These are phyloP conservation scores for Vitis hybrid DNA, from an alignment of 177 flowering plant species.

Conservation along the genomic window DNA sequence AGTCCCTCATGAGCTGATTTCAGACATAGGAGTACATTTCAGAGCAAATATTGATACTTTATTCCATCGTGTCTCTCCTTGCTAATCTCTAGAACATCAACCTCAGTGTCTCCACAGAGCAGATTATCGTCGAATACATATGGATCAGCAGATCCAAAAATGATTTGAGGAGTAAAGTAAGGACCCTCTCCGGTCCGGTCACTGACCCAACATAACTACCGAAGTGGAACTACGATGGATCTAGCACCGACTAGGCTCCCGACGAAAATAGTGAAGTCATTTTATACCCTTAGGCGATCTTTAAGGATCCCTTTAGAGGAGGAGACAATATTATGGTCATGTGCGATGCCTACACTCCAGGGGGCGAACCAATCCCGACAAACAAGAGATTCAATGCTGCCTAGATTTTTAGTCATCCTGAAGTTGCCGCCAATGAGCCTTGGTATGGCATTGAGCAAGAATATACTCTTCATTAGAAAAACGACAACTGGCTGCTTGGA, in stretches of 20 bases:
- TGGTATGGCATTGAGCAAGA: slow-evolving; percentile 79
- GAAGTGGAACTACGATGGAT: slow-evolving; percentile 33
- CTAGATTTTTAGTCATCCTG: slow-evolving; percentile 45
- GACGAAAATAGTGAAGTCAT: slow-evolving; percentile 34
- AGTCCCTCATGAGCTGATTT: too few relatives aligned
- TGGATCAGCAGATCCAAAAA: slow-evolving; percentile 56
- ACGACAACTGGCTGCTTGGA: slow-evolving; percentile 67
- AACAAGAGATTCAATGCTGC: slow-evolving; percentile 48
- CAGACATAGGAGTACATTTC: too few relatives aligned
- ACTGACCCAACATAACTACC: slow-evolving; percentile 20
- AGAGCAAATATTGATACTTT: too few relatives aligned
- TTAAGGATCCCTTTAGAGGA: slow-evolving; percentile 61
- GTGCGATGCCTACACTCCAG: slow-evolving; percentile 51
- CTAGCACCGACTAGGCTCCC: slow-evolving; percentile 29
- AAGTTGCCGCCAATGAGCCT: slow-evolving; percentile 42
- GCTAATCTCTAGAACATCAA: slow-evolving; percentile 37
- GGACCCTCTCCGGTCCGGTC: slow-evolving; percentile 27
- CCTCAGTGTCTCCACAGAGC: slow-evolving; percentile 31
- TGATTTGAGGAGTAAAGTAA: slow-evolving; percentile 57
- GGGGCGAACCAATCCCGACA: slow-evolving; percentile 44
- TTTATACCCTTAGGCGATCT: slow-evolving; percentile 52
- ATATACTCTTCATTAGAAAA: slow-evolving; percentile 60
- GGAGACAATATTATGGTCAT: slow-evolving; percentile 59
- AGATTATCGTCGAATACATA: slow-evolving; percentile 50
- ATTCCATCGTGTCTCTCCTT: slow-evolving; percentile 30